Base-by-base conservation (phyloP, 202 grass and related monocot genomes). In the Elaeis oleifera region DNA sequence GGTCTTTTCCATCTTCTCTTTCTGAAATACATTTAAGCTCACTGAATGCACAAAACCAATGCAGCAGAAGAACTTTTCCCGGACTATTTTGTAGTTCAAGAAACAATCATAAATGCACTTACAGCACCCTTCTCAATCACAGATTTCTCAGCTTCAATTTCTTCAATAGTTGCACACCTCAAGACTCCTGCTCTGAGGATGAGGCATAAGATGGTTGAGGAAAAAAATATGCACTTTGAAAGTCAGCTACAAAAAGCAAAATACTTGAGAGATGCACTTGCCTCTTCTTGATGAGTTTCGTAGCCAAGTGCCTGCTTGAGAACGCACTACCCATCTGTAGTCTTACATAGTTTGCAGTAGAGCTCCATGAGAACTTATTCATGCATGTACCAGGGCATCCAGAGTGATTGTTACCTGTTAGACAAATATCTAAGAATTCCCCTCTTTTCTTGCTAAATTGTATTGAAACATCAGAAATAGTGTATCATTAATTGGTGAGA, bases 1-100 rank as follows among this genome's bases (percentile, higher is more conserved):
- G 36, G 94, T 83, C 74, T 86, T 92, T 23, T 97, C 87, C 88
- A 97, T 97, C 77, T 78, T 97, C 51, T 89, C 84, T 84, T 77
- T 86, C 94, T 97, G 67, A 68, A 69, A 51, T 55, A 53, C 18
- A 19, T 63, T 53, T 76, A 15, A 18, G 51, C 49, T 52, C 69
- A 61, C 18, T 61, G 53, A 78, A 74, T 63, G 73, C 4, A 6
- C 53, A 51, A 65, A 18, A 53, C 21, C 64, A 71, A 3, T 9
- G 69, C 8, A 50, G 15, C 36, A 44, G 9, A 39, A 39, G 36
- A 44, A 14, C 36, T 44, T 44, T 44, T 44, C 36, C 36, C 13
- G 2, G 2, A 44, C 14, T 44, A 44, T 13, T 9, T 13, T 44
- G 1, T 44, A 44, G 36, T 44, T 9, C 36, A 44, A 13, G 14